These are phyloP conservation scores for Penicillium sp. DNA, from an alignment of 2,329 filamentous ascomycete genomes.

Conservation along the genomic window DNA sequence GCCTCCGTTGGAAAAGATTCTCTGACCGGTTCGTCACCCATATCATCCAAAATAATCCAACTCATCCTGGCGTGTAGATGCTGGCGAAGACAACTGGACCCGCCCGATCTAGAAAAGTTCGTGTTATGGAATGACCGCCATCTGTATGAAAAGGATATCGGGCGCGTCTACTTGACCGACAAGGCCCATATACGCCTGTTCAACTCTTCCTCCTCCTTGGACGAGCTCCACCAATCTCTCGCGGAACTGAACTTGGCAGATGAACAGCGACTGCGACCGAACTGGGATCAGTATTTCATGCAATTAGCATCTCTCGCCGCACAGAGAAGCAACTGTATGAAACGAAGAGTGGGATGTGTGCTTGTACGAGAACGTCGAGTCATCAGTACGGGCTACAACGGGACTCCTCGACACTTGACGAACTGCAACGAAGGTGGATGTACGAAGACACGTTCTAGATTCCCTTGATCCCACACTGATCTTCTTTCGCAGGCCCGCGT, in stretches of 20 bases:
- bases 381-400: conserved; percentile 95
- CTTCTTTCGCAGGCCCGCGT: conserved; percentile 50
- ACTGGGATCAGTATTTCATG: conserved; percentile 99
- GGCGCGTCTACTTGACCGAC: conserved; percentile 73
- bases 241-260: conserved; percentile 73
- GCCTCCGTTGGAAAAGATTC: conserved; percentile 78
- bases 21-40: conserved; percentile 49
- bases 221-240: conserved; percentile 70
- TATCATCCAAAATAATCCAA: neutral
- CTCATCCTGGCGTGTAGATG: conserved; percentile 42
- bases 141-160: conserved; percentile 64
- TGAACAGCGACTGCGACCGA: conserved; percentile 75
- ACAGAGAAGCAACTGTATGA: conserved; percentile 95
- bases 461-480: conserved; percentile 5
- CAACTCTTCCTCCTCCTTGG: conserved; percentile 73
- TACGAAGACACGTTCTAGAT: conserved; percentile 23
- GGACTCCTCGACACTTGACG: conserved; percentile 80
- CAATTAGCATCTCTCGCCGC: conserved; percentile 87
- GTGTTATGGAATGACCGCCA: conserved; percentile 67
- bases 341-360: conserved; percentile 90
- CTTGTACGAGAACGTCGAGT: conserved; percentile 82
- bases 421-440: conserved; percentile 96
- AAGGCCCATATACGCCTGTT: conserved; percentile 80
- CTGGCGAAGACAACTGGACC: conserved; percentile 45
- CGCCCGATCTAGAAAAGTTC: conserved; percentile 58